Evolutionary conservation across 2,329 filamentous ascomycete species (phyloP).

Genomic region (Mycosphaerella sp.): DNA sequence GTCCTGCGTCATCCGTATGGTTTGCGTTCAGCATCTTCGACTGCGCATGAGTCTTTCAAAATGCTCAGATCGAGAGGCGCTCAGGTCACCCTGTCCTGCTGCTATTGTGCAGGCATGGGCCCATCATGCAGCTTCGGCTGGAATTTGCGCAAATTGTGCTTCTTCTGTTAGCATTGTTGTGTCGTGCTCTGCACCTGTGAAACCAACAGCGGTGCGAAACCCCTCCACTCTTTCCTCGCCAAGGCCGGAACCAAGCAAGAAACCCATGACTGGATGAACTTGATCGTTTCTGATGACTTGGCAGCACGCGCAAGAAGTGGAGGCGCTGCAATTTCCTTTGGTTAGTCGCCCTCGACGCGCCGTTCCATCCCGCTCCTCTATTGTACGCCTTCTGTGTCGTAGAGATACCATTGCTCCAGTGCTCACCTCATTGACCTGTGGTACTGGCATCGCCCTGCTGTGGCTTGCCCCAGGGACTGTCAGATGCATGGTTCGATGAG

Average conservation of each 20-base stretch:
- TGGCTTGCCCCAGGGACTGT: constrained; percentile 29
- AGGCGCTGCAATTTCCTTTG: constrained; percentile 31
- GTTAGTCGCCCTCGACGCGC: constrained; percentile 31
- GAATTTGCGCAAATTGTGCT: constrained; percentile 34
- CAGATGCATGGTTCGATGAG: constrained; percentile 24
- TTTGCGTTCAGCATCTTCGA: constrained; percentile 23
- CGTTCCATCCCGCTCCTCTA: constrained; percentile 42
- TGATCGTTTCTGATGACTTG: constrained; percentile 18
- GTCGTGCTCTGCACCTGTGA: constrained; percentile 34
- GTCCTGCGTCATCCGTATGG: constrained; percentile 38
- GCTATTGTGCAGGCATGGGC: constrained; percentile 32
- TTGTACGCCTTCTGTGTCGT: constrained; percentile 34
- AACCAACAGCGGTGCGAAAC: constrained; percentile 23
- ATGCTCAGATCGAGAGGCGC: constrained; percentile 31
- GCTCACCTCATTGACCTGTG: constrained; percentile 28
- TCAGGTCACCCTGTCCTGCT: constrained; percentile 21
- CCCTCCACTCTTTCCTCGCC: constrained; percentile 20
- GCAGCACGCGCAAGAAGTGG: constrained; percentile 22
- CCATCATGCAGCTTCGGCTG: constrained; percentile 37
- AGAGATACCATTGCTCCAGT: constrained; percentile 33
- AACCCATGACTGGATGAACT: constrained; percentile 24
- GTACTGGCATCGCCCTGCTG: constrained; percentile 28
- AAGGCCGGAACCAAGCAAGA: constrained; percentile 20
- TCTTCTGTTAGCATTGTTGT: constrained; percentile 32
- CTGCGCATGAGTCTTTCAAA: constrained; percentile 33